Evolutionary conservation across 1,139 yeast genomes (phyloP), one percentile per base, ranked within the genome.

Genomic region (Geotrichum candidum): DNA sequence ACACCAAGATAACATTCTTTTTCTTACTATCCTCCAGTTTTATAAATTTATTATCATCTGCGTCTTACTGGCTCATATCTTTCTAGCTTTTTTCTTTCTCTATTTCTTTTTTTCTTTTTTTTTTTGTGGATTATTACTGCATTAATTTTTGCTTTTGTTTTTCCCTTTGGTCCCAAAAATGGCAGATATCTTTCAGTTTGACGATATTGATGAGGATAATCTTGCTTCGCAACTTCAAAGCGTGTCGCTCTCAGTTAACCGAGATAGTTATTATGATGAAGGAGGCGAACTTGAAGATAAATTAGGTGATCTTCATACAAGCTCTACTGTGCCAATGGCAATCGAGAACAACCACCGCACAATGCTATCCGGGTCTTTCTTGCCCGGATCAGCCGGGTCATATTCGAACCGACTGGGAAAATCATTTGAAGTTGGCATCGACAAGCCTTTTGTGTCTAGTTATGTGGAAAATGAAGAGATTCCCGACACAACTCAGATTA

Each of bases 391-490:
- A 6, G 65, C 60, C 45, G 65, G 63, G 15, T 60, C 65, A 18
- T 48, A 56, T 22, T 54, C 58, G 57, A 70, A 75, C n/a, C 72
- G 82, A 58, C 69, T 78, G 10, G 84, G 84, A 1, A 72, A 77
- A 6, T 79, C 84, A 1, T 78, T 79, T 64, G 81, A 80, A 64
- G 80, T 83, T 33, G 80, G 78, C 7, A 75, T 82, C 51, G 80
- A 77, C 25, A 65, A 67, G 46, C 69, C 72, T 38, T 76, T 73
- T 60, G 69, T 74, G 35, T 72, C 76, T 22, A 69, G 73, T 53
- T 67, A 65, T 58, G 70, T 72, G 10, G 64, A 62, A 27, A 48
- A 27, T 15, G 56, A 52, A 55, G 58, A 33, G 51, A 50, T 56
- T 35, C 18, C n/a, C 7, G 10, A n/a, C 9, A n/a, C 3, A 9